Percentiles rank a stretch among this genome's conserved stretches.
These are phyloP conservation scores for Pneumocystis murina DNA, from an alignment of 1,139 yeast genomes.

Conservation along the genomic window DNA sequence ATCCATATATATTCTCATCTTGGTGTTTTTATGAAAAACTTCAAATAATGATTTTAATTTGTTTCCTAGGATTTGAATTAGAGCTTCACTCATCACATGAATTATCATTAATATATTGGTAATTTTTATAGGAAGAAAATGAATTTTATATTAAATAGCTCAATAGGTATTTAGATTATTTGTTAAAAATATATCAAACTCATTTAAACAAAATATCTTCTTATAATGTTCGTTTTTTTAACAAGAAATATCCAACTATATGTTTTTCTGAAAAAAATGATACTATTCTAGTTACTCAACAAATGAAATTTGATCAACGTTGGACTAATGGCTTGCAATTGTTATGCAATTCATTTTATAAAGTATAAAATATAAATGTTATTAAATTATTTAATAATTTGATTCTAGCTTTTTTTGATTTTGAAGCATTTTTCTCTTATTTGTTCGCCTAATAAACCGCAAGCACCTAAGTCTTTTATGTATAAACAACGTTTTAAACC, in stretches of 20 bases:
- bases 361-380: not conserved
- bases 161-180: conserved; percentile 3
- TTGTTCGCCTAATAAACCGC: not conserved
- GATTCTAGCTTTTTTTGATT: not conserved
- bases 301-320: not conserved
- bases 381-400: not conserved
- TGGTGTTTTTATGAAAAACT: conserved; percentile 56
- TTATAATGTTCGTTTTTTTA: not conserved
- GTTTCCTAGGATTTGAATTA: conserved; percentile 59
- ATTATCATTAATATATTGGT: conserved; percentile 53
- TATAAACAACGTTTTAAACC: not conserved
- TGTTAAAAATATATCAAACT: conserved; percentile 1
- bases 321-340: not conserved
- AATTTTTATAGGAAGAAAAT: conserved; percentile 16
- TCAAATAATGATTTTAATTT: conserved; percentile 54
- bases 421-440: not conserved
- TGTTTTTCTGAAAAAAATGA: not conserved
- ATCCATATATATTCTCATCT: conserved; percentile 37
- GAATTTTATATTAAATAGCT: not conserved
- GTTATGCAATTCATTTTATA: not conserved
- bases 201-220: conserved; percentile 1
- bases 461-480: not conserved
- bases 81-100: conserved; percentile 66
- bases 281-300: not conserved
- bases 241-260: not conserved